Conservation (phyloP, 345 rosid genomes). For the Eucalyptus albens region DNA sequence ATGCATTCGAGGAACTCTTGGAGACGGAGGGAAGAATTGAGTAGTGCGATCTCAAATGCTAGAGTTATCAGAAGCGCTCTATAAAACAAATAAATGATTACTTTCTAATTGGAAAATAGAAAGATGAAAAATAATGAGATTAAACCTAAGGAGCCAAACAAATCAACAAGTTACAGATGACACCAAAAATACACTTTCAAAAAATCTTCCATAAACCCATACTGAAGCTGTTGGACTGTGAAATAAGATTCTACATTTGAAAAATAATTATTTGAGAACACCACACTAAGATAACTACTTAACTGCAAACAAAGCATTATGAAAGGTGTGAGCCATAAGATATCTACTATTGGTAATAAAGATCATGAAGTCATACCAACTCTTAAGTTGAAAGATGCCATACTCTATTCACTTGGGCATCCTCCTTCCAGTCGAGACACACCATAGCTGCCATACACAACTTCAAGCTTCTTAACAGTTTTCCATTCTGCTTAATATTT, state of each 20-base stretch:
- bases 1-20: rapidly evolving
- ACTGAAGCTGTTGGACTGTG: not conserved
- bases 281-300: not conserved
- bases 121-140: not conserved
- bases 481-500: too few species aligned
- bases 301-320: not conserved
- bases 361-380: not conserved
- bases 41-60: not conserved
- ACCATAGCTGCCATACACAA: not conserved
- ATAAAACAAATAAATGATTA: not conserved
- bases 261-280: not conserved
- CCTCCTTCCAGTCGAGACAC: not conserved
- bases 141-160: not conserved
- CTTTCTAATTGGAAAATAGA: not conserved
- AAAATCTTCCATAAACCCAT: not conserved
- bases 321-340: not conserved
- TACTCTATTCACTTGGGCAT: too few species aligned
- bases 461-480: not conserved
- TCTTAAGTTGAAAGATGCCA: not conserved
- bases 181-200: not conserved
- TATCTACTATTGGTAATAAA: not conserved
- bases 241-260: not conserved
- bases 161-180: not conserved
- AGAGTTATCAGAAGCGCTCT: not conserved
- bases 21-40: not conserved